phyloP scores from a whole-genome alignment of 202 grass and related monocot genomes.

The Bolboschoenoplectus hybrid region DNA sequence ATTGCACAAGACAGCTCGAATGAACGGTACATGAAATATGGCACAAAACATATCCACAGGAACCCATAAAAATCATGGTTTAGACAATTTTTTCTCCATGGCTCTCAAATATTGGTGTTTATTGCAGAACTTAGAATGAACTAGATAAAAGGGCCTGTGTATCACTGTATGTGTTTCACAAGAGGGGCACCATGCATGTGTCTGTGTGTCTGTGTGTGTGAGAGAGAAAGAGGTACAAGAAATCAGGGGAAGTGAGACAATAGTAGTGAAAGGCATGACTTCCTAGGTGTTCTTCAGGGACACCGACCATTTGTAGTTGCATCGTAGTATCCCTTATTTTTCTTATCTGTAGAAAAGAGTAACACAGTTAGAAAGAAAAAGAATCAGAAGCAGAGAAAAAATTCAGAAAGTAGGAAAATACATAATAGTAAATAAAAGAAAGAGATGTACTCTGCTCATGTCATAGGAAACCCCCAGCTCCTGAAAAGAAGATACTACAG shows the following conservation, averaged over 20 bases:
- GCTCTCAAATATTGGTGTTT: background rate
- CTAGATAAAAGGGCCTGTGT: background rate
- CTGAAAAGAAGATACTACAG: conserved; percentile 79
- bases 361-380: conserved; percentile 37
- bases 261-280: conserved; percentile 96
- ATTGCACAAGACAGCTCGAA: background rate
- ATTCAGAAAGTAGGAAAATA: conserved; percentile 23
- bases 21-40: background rate
- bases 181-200: background rate
- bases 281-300: conserved; percentile 75
- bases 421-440: conserved; percentile 14
- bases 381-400: conserved; percentile 8
- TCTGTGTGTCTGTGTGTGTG: background rate
- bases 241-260: conserved; percentile 90
- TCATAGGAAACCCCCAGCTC: conserved; percentile 74
- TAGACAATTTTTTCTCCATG: background rate
- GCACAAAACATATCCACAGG: background rate
- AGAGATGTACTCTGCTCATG: conserved; percentile 53
- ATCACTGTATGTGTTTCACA: background rate
- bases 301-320: conserved; percentile 78
- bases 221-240: conserved; percentile 54
- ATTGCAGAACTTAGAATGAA: conserved; percentile 4
- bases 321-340: conserved; percentile 66
- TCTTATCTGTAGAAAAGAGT: conserved; percentile 55
- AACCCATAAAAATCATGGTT: background rate